Percentiles rank a stretch among this genome's conserved stretches.
Evolutionary conservation across 2,329 filamentous ascomycete genomes (phyloP).

Genomic region (Nemania sp.): DNA sequence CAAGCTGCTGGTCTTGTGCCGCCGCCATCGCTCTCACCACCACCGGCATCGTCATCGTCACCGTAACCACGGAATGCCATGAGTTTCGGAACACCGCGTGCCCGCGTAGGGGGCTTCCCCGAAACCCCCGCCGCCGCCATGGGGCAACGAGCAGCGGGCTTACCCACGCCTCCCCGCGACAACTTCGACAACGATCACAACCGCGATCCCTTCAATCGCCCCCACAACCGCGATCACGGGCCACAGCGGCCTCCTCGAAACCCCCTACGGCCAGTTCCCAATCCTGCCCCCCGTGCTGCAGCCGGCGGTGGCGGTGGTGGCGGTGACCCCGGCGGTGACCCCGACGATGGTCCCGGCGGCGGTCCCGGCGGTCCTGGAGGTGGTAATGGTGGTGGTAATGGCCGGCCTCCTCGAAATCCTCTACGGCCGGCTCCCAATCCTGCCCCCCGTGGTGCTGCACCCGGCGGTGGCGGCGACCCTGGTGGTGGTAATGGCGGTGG

Average conservation of each 20-base stretch:
- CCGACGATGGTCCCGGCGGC: too few species aligned
- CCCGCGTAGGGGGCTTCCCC: constrained; percentile 81
- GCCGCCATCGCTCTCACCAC: constrained; percentile 11
- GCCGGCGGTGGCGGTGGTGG: constrained; percentile 35
- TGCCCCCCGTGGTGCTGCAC: constrained; percentile 29
- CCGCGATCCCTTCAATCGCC: background rate
- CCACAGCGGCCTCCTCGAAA: constrained; percentile 2
- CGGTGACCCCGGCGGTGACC: too few species aligned
- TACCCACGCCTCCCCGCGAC: constrained; percentile 13
- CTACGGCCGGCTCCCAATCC: constrained; percentile 55
- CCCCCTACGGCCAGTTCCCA: constrained; percentile 52
- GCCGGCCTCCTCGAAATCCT: constrained; percentile 6
- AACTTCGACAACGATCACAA: background rate
- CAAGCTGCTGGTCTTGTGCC: too few species aligned
- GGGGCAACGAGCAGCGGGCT: constrained; percentile 39
- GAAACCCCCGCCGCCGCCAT: constrained; percentile 65
- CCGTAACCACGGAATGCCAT: constrained; percentile 65
- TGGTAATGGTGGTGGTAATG: too few species aligned
- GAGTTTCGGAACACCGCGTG: constrained; percentile 75
- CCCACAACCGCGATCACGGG: background rate
- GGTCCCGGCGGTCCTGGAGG: too few species aligned
- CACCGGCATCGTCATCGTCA: constrained; percentile 41
- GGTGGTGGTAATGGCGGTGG: too few species aligned
- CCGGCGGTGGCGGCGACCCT: constrained; percentile 41
- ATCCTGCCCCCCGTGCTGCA: constrained; percentile 39